Evolutionary conservation across 139 green algal species (phyloP).

Genomic region (Raphidocelis subcapitata): DNA sequence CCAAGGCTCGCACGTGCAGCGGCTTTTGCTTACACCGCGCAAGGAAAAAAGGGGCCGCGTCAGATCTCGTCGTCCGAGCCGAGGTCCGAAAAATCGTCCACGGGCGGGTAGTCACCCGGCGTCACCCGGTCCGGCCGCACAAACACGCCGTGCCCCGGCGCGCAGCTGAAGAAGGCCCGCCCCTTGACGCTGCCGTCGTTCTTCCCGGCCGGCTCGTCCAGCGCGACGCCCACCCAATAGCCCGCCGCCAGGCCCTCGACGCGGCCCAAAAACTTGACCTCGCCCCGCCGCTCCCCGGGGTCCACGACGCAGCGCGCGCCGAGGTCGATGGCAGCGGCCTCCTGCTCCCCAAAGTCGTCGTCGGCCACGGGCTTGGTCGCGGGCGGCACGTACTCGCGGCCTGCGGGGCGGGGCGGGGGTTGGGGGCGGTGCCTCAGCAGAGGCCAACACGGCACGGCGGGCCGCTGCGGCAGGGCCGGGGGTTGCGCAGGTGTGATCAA

Average conservation of each 20-base stretch:
- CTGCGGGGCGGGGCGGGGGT: background rate
- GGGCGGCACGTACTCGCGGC: slow-evolving; percentile 42
- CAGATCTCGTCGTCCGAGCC: slow-evolving; percentile 82
- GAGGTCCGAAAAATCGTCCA: slow-evolving; percentile 79
- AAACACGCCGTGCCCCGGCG: slow-evolving; percentile 74
- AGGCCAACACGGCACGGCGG: no score
- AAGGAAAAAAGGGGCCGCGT: background rate
- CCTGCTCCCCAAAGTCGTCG: background rate
- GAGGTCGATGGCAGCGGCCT: slow-evolving; percentile 24
- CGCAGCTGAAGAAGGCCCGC: slow-evolving; percentile 74
- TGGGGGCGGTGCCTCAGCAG: no score
- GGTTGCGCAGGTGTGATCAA: no score
- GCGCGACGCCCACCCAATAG: slow-evolving; percentile 92
- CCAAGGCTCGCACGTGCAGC: no score
- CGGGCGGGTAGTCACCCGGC: slow-evolving; percentile 79
- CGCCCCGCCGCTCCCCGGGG: slow-evolving; percentile 87
- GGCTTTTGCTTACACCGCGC: no score
- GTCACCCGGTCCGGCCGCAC: slow-evolving; percentile 79
- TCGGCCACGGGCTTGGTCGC: slow-evolving; percentile 16
- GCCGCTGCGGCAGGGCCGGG: no score
- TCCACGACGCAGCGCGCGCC: slow-evolving; percentile 85
- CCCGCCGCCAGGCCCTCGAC: slow-evolving; percentile 68
- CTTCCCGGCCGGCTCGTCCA: slow-evolving; percentile 97
- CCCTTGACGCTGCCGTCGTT: slow-evolving; percentile 91
- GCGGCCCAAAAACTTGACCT: slow-evolving; percentile 80